Evolutionary conservation across 192 early-diverging fungal species (phyloP).

Genomic region (Linnemannia elongata): DNA sequence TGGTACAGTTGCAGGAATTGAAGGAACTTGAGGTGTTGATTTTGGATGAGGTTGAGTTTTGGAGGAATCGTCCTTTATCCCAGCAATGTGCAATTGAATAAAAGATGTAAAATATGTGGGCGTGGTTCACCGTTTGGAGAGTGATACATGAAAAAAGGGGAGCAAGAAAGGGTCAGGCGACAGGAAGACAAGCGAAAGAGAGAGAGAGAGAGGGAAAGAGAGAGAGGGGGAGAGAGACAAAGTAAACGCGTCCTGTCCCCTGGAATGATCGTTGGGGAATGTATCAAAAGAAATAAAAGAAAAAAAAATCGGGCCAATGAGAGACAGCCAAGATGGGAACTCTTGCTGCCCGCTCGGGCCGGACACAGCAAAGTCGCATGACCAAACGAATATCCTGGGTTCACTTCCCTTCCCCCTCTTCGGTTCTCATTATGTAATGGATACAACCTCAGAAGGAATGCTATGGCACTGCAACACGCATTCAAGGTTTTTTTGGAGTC

Average conservation of each 20-base stretch:
- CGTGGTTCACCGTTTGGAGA: no score
- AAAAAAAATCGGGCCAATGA: neutral
- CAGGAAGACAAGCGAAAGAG: no score
- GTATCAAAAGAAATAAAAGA: neutral
- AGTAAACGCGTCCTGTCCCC: neutral
- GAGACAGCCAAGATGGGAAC: neutral
- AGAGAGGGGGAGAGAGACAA: no score
- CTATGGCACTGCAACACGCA: neutral
- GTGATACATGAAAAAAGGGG: no score
- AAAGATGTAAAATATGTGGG: neutral
- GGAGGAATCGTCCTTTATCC: neutral
- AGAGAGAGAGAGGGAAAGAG: no score
- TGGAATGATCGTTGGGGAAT: neutral
- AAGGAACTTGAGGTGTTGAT: neutral
- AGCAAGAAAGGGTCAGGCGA: neutral
- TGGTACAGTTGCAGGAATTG: neutral
- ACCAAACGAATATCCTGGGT: neutral
- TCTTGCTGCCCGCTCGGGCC: neutral
- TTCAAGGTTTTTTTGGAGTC: neutral
- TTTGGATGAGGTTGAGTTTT: neutral
- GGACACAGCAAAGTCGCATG: neutral
- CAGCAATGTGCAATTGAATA: neutral
- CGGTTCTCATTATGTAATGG: conserved; percentile 1
- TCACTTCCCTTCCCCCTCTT: neutral
- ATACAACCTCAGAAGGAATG: no score